Evolutionary conservation across 768 basidiomycete genomes (phyloP).

Genomic region (Glaciozyma martinii): DNA sequence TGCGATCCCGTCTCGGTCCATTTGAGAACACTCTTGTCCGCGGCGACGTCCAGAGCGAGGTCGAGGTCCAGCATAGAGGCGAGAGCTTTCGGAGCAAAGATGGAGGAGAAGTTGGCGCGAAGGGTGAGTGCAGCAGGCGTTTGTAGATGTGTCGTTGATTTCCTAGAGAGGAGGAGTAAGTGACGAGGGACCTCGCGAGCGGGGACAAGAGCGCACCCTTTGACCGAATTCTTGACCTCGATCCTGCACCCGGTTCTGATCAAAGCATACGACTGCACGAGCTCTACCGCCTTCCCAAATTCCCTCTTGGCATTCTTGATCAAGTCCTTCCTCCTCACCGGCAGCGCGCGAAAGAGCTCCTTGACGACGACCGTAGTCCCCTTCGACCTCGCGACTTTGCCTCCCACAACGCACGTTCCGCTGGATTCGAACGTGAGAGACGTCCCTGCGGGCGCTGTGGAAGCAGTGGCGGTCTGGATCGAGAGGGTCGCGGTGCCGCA

Average conservation of each 20-base stretch:
- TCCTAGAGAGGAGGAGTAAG: slow-evolving; percentile 31
- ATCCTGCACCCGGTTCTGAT: slow-evolving; percentile 63
- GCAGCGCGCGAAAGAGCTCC: slow-evolving; percentile 67
- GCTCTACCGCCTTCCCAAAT: slow-evolving; percentile 68
- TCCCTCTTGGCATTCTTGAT: slow-evolving; percentile 82
- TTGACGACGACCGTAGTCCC: slow-evolving; percentile 74
- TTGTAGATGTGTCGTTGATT: slow-evolving; percentile 54
- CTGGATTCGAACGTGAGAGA: slow-evolving; percentile 44
- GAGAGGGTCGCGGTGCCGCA: slow-evolving; percentile 55
- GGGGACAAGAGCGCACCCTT: slow-evolving; percentile 52
- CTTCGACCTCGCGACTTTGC: slow-evolving; percentile 37
- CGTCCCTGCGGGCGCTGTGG: slow-evolving; percentile 67
- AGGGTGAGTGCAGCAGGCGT: slow-evolving; percentile 60
- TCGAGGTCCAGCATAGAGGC: slow-evolving; percentile 67
- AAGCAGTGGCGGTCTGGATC: slow-evolving; percentile 63
- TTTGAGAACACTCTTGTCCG: slow-evolving; percentile 50
- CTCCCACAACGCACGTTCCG: slow-evolving; percentile 18
- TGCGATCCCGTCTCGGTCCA: slow-evolving; percentile 18
- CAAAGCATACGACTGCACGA: slow-evolving; percentile 81
- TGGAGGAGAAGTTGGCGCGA: slow-evolving; percentile 55
- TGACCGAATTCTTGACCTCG: slow-evolving; percentile 59
- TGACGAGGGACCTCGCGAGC: too few relatives aligned
- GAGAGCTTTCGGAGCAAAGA: slow-evolving; percentile 78
- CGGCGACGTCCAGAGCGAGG: slow-evolving; percentile 58
- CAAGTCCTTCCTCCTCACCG: slow-evolving; percentile 85